Base-by-base conservation (phyloP, 345 rosid species). In the Geranium rotundifolium region DNA sequence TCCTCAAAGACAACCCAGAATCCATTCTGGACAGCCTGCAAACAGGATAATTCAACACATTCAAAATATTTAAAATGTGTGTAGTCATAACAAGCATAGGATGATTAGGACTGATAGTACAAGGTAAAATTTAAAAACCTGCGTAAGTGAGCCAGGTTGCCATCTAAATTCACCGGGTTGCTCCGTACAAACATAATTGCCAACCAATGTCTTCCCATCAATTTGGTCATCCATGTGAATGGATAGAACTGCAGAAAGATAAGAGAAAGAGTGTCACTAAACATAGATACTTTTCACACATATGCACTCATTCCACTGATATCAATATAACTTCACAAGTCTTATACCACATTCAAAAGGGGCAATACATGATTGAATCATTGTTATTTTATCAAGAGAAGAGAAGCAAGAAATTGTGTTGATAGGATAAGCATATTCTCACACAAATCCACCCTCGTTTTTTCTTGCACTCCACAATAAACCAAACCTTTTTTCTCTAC, bases 141-240 rank as follows among this genome's bases (percentile, higher is more conserved):
- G 99, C 31, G 88, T 83, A 69, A 90, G 91, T 17, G 96, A 84
- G 31, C 99, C 99, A 68, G 89, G 96, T 68, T 89, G 99, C 99
- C 99, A 93, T 77, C 74, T 85, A 79, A 93, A 90, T 79, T 89
- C 96, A 62, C 97, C 99, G 65, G 97, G 97, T 84, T 84, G 85
- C 71, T 93, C 97, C 60, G 91, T 77, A 77, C 93, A 93, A 59
- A 87, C 97, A 71, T 86, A 93, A 69, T 83, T 86, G 58, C 99
- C 99, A 69, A 90, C 73, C 82, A 93, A 73, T 17, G 95, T 90
- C 79, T 87, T 90, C 18, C 96, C 97, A 67, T 93, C 99, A 72
- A 93, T 80, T 85, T 93, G 97, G 69, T 93, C 99, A 72, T 93
- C 97, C 99, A 90, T 87, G 77, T 87, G 90, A 75, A 93, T 86